Evolutionary conservation across 331 rosid genomes (phyloP).

Genomic region (Malus hybrid): DNA sequence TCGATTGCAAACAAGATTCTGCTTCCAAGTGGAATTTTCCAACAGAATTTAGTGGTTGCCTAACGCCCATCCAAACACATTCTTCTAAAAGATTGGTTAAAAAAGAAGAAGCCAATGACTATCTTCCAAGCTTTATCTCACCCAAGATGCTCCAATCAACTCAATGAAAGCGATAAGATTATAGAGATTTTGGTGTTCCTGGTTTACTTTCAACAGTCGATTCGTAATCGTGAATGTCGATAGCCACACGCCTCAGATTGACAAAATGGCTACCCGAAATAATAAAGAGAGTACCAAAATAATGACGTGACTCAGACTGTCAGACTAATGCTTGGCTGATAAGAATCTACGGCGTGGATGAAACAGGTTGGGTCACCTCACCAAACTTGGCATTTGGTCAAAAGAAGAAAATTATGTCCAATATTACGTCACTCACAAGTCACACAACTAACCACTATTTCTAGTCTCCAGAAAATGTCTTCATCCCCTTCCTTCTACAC

Average conservation of each 20-base stretch:
- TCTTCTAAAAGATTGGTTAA: background rate
- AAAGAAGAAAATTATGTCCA: constrained; percentile 16
- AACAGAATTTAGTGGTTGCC: background rate
- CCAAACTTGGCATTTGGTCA: constrained; percentile 10
- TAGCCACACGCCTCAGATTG: background rate
- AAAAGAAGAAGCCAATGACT: background rate
- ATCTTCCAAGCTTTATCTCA: background rate
- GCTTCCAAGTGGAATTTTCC: constrained; percentile 21
- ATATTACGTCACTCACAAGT: constrained; percentile 28
- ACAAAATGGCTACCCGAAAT: too few species aligned
- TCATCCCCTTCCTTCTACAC: background rate
- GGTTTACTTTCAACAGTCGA: too few species aligned
- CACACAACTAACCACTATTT: constrained; percentile 3
- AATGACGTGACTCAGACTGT: background rate
- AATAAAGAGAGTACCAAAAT: background rate
- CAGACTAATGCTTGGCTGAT: constrained; percentile 2
- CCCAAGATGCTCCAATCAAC: constrained; percentile 6
- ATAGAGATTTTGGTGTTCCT: background rate
- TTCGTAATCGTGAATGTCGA: background rate
- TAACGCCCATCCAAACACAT: background rate
- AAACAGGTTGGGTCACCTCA: constrained; percentile 15
- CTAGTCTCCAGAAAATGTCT: constrained; percentile 28
- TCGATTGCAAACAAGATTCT: constrained; percentile 20
- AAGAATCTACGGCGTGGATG: constrained; percentile 9
- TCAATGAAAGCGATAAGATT: background rate